phyloP scores from a whole-genome alignment of 768 basidiomycete genomes.

The Hebeloma cylindrosporum region DNA sequence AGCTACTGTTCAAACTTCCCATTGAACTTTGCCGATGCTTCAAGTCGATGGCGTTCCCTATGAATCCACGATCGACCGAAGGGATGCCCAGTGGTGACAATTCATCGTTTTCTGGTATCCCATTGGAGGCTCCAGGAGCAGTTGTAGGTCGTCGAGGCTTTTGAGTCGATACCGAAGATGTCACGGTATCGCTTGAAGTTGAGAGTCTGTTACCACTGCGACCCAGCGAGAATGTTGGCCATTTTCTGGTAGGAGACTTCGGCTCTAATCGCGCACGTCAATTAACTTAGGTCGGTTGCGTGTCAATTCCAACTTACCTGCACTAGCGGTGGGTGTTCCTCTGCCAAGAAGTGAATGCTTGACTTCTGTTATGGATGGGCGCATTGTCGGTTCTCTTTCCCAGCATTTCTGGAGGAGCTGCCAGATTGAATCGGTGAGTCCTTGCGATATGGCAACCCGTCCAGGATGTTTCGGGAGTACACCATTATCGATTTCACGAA shows the following conservation, averaged over 20 bases:
- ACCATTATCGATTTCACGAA: conserved; percentile 34
- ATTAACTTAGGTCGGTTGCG: neutral
- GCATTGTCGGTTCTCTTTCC: conserved; percentile 35
- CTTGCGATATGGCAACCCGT: conserved; percentile 21
- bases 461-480: conserved; percentile 40
- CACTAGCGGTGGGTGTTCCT: conserved; percentile 16
- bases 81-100: conserved; percentile 10
- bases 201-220: conserved; percentile 10
- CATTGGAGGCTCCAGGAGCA: neutral
- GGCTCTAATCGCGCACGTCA: too few species aligned
- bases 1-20: too few species aligned
- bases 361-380: conserved; percentile 40
- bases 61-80: too few species aligned
- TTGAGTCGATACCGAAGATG: neutral
- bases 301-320: neutral
- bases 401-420: conserved; percentile 43
- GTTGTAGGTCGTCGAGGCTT: too few species aligned
- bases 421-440: conserved; percentile 44
- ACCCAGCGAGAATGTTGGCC: conserved; percentile 1
- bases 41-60: too few species aligned
- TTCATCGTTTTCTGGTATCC: conserved; percentile 7
- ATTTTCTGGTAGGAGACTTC: too few species aligned
- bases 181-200: conserved; percentile 9
- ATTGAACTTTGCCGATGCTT: too few species aligned
- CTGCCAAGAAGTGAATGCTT: conserved; percentile 25